These are phyloP conservation scores for Platanthera zijinensis DNA, from an alignment of 106 monocot genomes.

Conservation along the genomic window DNA sequence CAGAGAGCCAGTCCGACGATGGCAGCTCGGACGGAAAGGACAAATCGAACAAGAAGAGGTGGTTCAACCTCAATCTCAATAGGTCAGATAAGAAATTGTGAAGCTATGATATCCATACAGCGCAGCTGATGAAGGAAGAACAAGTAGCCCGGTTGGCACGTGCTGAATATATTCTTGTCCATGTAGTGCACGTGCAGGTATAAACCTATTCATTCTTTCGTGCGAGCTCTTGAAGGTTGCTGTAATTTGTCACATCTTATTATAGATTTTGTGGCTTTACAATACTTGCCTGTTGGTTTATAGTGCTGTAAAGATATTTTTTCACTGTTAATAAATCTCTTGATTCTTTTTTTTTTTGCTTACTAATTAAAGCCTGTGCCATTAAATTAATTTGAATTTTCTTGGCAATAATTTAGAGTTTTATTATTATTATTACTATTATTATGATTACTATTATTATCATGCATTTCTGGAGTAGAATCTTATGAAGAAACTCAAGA, in stretches of 20 bases:
- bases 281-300: neutral
- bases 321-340: neutral
- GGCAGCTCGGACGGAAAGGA: slow-evolving; percentile 25
- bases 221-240: neutral
- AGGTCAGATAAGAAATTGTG: slow-evolving; percentile 50
- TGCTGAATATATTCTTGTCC: neutral
- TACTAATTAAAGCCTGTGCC: no score
- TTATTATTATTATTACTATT: no score
- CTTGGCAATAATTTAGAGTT: no score
- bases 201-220: neutral
- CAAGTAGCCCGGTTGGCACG: no score
- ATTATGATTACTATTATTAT: no score
- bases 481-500: no score
- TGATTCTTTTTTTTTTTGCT: neutral
- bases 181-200: no score
- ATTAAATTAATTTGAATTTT: no score
- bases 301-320: slow-evolving; percentile 6
- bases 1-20: slow-evolving; percentile 34
- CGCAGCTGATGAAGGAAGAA: neutral
- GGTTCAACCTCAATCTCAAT: slow-evolving; percentile 30
- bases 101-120: neutral
- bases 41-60: slow-evolving; percentile 21
- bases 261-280: neutral
- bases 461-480: no score
- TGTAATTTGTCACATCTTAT: neutral